These are phyloP conservation scores for Aspergillus nomiae DNA, from an alignment of 2,329 filamentous ascomycete species.

Conservation along the genomic window DNA sequence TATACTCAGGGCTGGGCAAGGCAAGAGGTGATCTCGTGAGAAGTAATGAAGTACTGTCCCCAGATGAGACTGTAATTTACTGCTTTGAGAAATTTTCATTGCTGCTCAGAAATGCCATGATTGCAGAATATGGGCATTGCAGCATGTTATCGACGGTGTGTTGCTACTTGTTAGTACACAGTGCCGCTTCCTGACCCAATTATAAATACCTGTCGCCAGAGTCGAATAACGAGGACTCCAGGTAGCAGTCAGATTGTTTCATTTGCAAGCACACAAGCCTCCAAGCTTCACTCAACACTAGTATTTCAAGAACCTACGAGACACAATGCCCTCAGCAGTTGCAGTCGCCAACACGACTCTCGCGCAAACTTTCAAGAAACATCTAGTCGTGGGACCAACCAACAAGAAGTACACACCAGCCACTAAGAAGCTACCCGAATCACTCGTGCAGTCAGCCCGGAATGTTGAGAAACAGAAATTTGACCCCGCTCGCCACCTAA, in stretches of 20 bases:
- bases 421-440: constrained; percentile 15
- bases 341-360: neutral
- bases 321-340: neutral
- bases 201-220: neutral
- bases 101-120: neutral
- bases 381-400: constrained; percentile 13
- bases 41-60: neutral
- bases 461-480: constrained; percentile 39
- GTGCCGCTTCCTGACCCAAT: neutral
- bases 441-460: constrained; percentile 9
- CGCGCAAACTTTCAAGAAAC: too few relatives aligned
- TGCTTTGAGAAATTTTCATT: neutral
- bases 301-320: neutral
- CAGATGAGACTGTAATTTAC: neutral
- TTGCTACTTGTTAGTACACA: neutral
- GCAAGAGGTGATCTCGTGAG: neutral
- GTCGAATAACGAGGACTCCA: neutral
- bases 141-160: neutral
- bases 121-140: neutral
- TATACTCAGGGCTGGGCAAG: neutral
- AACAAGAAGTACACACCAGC: constrained; percentile 21
- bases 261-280: neutral
- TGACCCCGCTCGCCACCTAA: constrained; percentile 56
- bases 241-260: neutral
- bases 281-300: neutral